These are phyloP conservation scores for Colletotrichum trifolii DNA, from an alignment of 2,329 filamentous ascomycete species.

Conservation along the genomic window DNA sequence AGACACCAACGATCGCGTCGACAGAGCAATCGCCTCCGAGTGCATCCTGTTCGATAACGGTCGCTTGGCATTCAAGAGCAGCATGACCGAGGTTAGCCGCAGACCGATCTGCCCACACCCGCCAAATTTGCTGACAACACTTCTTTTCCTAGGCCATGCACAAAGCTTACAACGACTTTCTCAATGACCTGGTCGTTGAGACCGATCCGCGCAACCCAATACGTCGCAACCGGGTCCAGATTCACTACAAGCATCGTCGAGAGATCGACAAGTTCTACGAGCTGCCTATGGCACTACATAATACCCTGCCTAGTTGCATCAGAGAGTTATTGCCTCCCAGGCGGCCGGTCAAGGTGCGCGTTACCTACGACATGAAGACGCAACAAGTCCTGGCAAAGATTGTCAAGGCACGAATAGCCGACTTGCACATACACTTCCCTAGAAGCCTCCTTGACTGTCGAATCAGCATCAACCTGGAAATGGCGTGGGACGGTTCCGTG, in stretches of 20 bases:
- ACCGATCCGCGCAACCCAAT: constrained; percentile 66
- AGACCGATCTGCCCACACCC: neutral
- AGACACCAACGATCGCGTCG: constrained; percentile 75
- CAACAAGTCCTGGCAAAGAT: constrained; percentile 81
- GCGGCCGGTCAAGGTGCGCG: constrained; percentile 72
- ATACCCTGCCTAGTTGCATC: constrained; percentile 73
- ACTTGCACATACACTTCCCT: constrained; percentile 89
- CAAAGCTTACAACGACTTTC: constrained; percentile 82
- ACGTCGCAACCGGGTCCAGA: constrained; percentile 63
- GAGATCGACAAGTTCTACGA: constrained; percentile 89
- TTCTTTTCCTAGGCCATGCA: constrained; percentile 74
- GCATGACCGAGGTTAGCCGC: constrained; percentile 83
- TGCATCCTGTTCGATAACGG: constrained; percentile 72
- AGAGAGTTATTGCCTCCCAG: constrained; percentile 68
- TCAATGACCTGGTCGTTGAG: constrained; percentile 76
- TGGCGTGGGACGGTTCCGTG: constrained; percentile 80
- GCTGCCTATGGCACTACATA: constrained; percentile 69
- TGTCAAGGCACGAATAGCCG: constrained; percentile 88
- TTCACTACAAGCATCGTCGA: constrained; percentile 84
- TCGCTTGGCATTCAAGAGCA: constrained; percentile 80
- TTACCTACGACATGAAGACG: constrained; percentile 81
- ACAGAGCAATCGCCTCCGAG: constrained; percentile 75
- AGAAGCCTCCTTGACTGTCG: constrained; percentile 85
- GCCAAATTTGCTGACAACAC: neutral
- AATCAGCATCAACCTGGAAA: constrained; percentile 94